Conservation (phyloP, 257 asterid genomes). For the Dorcoceras hygrometricum region DNA sequence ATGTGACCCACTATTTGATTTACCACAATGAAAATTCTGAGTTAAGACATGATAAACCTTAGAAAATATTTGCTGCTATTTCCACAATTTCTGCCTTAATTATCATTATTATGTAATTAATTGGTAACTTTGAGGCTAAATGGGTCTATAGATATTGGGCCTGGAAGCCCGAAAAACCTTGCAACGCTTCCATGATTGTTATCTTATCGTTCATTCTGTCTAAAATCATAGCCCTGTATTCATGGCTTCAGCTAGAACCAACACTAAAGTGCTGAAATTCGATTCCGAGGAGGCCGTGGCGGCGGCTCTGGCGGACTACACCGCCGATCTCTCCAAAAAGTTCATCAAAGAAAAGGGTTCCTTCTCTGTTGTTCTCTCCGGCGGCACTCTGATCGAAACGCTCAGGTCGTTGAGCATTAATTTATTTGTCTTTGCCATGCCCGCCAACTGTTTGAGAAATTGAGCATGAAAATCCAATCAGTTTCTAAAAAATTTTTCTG, state of each 20-base stretch:
- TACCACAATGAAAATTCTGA: too few relatives aligned
- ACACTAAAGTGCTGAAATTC: slow-evolving; percentile 36
- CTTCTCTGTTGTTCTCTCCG: slow-evolving; percentile 80
- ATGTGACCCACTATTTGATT: too few relatives aligned
- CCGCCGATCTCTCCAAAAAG: slow-evolving; percentile 52
- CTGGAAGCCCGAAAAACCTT: neutral
- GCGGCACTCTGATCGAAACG: slow-evolving; percentile 62
- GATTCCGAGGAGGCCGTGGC: slow-evolving; percentile 66
- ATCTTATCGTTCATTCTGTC: slow-evolving; percentile 12
- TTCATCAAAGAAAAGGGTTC: slow-evolving; percentile 53
- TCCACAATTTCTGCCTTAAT: too few relatives aligned
- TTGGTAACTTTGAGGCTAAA: neutral
- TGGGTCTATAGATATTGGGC: slow-evolving; percentile 23
- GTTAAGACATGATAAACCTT: too few relatives aligned
- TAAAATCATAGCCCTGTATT: slow-evolving; percentile 7
- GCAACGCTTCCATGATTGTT: neutral
- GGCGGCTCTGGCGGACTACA: slow-evolving; percentile 63
- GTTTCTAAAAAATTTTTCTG: neutral
- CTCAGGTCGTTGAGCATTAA: slow-evolving; percentile 52
- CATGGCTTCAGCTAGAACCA: slow-evolving; percentile 29
- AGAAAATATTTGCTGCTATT: too few relatives aligned
- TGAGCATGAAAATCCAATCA: neutral
- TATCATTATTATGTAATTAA: too few relatives aligned
- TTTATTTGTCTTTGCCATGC: neutral
- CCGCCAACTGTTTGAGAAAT: slow-evolving; percentile 17